Percentiles rank a stretch among this genome's conserved stretches.
These are phyloP conservation scores for Fraxinus velutina DNA, from an alignment of 305 asterid genomes.

Conservation along the genomic window DNA sequence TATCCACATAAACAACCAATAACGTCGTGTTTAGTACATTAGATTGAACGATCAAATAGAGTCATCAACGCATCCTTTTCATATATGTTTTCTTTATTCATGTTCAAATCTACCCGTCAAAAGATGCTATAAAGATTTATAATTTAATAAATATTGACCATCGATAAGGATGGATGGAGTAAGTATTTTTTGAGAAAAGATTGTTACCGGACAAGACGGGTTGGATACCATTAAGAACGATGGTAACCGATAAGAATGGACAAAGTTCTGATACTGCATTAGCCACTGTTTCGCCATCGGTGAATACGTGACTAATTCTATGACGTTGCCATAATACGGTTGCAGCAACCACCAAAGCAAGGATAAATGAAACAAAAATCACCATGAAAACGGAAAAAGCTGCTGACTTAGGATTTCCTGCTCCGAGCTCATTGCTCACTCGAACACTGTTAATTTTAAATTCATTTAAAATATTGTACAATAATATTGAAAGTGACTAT, in stretches of 20 bases:
- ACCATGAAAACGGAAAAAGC: slow-evolving; percentile 62
- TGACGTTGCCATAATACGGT: slow-evolving; percentile 49
- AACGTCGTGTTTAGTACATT: not conserved
- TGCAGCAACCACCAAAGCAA: slow-evolving; percentile 44
- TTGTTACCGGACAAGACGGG: slow-evolving; percentile 47
- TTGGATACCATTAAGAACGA: slow-evolving; percentile 47
- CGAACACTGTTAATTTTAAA: slow-evolving; percentile 47
- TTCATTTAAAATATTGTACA: not conserved
- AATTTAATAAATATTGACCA: not conserved
- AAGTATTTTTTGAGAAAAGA: not conserved
- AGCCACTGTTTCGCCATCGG: slow-evolving; percentile 47
- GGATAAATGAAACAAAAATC: slow-evolving; percentile 43
- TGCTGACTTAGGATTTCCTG: slow-evolving; percentile 68
- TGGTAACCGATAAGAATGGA: slow-evolving; percentile 48
- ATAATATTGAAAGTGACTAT: not conserved
- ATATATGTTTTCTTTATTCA: not conserved
- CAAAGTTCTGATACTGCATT: slow-evolving; percentile 48
- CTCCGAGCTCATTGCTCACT: slow-evolving; percentile 84
- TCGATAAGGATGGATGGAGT: not conserved
- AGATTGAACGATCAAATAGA: not conserved
- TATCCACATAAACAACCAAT: not conserved
- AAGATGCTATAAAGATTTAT: not conserved
- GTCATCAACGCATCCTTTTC: not conserved
- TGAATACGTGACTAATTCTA: slow-evolving; percentile 48
- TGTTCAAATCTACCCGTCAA: too few species aligned